Evolutionary conservation across 306 rosid genomes (phyloP).

Genomic region (Gleditsia sinensis): DNA sequence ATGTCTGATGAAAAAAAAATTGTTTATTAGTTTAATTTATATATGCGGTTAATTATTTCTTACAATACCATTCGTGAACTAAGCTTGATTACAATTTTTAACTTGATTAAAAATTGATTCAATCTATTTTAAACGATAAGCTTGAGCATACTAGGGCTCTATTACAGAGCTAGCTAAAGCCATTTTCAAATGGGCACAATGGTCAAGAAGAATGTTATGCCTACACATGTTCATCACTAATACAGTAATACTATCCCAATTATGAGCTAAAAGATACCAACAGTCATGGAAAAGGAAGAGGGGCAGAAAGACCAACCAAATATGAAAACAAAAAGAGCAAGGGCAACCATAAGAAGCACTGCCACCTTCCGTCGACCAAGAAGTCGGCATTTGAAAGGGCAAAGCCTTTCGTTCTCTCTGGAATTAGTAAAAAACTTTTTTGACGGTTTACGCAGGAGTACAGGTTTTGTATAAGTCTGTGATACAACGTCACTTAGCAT

Average conservation of each 20-base stretch:
- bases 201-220: background rate
- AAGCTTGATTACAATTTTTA: too few species aligned
- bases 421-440: slow-evolving; percentile 58
- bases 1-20: too few species aligned
- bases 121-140: too few species aligned
- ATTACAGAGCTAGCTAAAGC: too few species aligned
- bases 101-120: too few species aligned
- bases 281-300: background rate
- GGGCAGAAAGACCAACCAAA: slow-evolving; percentile 49
- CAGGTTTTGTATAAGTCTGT: slow-evolving; percentile 30
- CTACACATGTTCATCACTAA: background rate
- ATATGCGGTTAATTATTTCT: too few species aligned
- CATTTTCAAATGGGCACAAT: background rate
- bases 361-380: slow-evolving; percentile 70
- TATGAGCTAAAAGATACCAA: background rate
- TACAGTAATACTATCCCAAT: background rate
- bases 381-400: slow-evolving; percentile 52
- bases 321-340: slow-evolving; percentile 66
- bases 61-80: too few species aligned
- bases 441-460: slow-evolving; percentile 64
- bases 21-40: too few species aligned
- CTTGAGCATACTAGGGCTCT: too few species aligned
- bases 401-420: slow-evolving; percentile 78
- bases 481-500: slow-evolving; percentile 54
- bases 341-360: slow-evolving; percentile 72